A percentile compares a stretch with the other conserved stretches of the same genome.
These are phyloP conservation scores for Leccinum brunneo-olivaceum DNA, from an alignment of 1,284 basidiomycete genomes.

Conservation along the genomic window DNA sequence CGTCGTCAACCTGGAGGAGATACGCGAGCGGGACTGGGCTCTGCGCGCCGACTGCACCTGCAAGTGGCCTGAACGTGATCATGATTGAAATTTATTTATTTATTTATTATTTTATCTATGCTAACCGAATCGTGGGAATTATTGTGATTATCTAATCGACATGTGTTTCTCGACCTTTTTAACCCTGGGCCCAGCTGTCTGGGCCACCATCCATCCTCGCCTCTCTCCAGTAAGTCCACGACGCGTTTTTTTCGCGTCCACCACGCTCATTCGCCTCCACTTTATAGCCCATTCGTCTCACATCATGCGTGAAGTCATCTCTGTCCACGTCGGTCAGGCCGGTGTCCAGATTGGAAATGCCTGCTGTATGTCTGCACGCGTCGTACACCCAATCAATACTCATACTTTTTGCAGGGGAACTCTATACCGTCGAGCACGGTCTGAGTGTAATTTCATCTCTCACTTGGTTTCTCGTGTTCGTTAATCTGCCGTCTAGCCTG, in stretches of 20 bases:
- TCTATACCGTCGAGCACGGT: slow-evolving; percentile 97
- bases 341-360: slow-evolving; percentile 97
- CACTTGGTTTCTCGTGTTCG: not conserved
- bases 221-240: slow-evolving; percentile 24
- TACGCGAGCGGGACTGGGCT: slow-evolving; percentile 70
- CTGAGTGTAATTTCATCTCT: slow-evolving; percentile 63
- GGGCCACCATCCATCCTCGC: slow-evolving; percentile 25
- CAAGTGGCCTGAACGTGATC: slow-evolving; percentile 91
- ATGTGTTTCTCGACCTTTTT: slow-evolving; percentile 31
- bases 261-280: slow-evolving; percentile 1
- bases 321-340: slow-evolving; percentile 90
- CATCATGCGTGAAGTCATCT: slow-evolving; percentile 88
- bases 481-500: slow-evolving; percentile 48
- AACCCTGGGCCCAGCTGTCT: slow-evolving; percentile 35
- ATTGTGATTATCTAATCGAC: slow-evolving; percentile 27
- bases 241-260: slow-evolving; percentile 28
- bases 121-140: slow-evolving; percentile 29
- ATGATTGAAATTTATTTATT: slow-evolving; percentile 35
- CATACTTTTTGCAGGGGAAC: slow-evolving; percentile 66
- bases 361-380: slow-evolving; percentile 65
- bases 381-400: slow-evolving; percentile 10
- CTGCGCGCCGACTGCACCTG: slow-evolving; percentile 71
- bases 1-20: slow-evolving; percentile 92
- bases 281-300: slow-evolving; percentile 10
- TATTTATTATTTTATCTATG: too few species aligned